phyloP scores from a whole-genome alignment of 2,329 filamentous ascomycete species.

The Neonectria coccinea region DNA sequence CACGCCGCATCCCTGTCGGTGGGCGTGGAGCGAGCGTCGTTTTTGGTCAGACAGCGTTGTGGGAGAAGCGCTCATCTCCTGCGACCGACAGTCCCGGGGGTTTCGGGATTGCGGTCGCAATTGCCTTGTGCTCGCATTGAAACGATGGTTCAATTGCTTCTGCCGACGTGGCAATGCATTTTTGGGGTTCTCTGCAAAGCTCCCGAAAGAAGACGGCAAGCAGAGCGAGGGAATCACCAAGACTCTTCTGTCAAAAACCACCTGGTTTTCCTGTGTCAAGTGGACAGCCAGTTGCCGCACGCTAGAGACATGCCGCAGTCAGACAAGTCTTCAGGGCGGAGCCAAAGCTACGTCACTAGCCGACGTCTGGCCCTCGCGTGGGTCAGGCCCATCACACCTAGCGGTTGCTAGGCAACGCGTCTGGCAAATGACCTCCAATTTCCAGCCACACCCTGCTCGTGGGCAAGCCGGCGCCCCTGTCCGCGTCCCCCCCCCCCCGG shows the following conservation, averaged over 20 bases:
- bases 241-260: neutral
- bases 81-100: slow-evolving; percentile 19
- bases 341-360: slow-evolving; percentile 46
- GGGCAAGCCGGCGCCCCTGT: slow-evolving; percentile 4
- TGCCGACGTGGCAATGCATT: slow-evolving; percentile 11
- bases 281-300: slow-evolving; percentile 9
- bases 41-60: slow-evolving; percentile 8
- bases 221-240: neutral
- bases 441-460: slow-evolving; percentile 24
- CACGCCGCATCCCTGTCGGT: slow-evolving; percentile 11
- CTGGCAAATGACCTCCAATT: slow-evolving; percentile 27
- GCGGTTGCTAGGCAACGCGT: slow-evolving; percentile 41
- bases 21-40: slow-evolving; percentile 1
- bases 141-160: slow-evolving; percentile 10
- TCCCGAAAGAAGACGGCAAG: neutral
- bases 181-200: neutral
- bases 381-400: slow-evolving; percentile 31
- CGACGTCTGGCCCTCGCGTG: slow-evolving; percentile 30
- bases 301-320: slow-evolving; percentile 14
- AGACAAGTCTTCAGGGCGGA: slow-evolving; percentile 21
- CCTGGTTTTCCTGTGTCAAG: neutral
- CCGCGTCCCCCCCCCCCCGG: neutral
- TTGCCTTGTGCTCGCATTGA: neutral
- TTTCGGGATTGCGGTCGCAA: slow-evolving; percentile 8
- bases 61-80: slow-evolving; percentile 10